phyloP scores from a whole-genome alignment of 306 rosid genomes.

The Geum urbanum region DNA sequence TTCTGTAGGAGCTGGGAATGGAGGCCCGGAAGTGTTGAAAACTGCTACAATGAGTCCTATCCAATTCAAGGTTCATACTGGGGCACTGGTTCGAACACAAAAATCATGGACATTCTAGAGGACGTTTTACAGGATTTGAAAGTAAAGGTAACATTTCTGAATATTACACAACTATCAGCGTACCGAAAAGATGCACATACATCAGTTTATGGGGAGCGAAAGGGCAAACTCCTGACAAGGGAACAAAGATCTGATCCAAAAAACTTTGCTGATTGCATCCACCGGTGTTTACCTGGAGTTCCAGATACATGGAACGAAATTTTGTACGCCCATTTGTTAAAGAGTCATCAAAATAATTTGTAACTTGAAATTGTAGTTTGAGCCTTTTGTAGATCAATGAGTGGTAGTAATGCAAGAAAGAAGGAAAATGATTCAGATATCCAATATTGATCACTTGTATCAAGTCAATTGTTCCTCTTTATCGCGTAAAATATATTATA shows the following conservation, averaged over 20 bases:
- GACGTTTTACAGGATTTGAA: slow-evolving; percentile 40
- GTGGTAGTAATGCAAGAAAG: not conserved
- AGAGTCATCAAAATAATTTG: slow-evolving; percentile 41
- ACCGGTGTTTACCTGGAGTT: slow-evolving; percentile 95
- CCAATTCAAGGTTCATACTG: slow-evolving; percentile 54
- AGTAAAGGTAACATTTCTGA: slow-evolving; percentile 55
- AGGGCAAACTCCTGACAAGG: slow-evolving; percentile 72
- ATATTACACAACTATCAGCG: slow-evolving; percentile 79
- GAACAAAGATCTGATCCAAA: slow-evolving; percentile 77
- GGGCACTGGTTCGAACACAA: slow-evolving; percentile 84
- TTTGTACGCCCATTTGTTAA: slow-evolving; percentile 66
- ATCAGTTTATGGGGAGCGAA: slow-evolving; percentile 67
- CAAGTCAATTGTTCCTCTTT: not conserved
- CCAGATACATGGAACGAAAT: slow-evolving; percentile 91
- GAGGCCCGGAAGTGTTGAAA: slow-evolving; percentile 64
- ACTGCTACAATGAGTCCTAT: slow-evolving; percentile 65
- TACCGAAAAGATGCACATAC: slow-evolving; percentile 87
- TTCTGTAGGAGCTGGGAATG: slow-evolving; percentile 90
- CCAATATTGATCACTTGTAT: not conserved
- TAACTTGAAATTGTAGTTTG: slow-evolving; percentile 11
- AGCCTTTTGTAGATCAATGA: not conserved
- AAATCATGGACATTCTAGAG: slow-evolving; percentile 59
- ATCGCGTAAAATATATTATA: slow-evolving; percentile 5
- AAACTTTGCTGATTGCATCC: slow-evolving; percentile 75
- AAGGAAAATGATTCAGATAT: slow-evolving; percentile 7